These are phyloP conservation scores for Epichloe hybrida DNA, from an alignment of 2,329 filamentous ascomycete species.

Conservation along the genomic window DNA sequence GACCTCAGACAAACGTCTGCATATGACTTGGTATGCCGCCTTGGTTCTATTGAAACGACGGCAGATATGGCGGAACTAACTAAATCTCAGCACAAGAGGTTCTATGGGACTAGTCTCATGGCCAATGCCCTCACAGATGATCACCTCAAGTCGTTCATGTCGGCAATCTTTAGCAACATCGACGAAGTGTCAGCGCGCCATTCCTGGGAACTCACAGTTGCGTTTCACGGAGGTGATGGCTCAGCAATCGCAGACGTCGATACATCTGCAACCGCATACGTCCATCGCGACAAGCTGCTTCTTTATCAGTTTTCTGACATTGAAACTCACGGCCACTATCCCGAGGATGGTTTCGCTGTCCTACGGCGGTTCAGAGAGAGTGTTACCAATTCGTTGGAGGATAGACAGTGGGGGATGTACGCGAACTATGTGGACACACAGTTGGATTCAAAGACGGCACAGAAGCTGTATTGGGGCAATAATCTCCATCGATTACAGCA, in stretches of 20 bases:
- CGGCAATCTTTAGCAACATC: background rate
- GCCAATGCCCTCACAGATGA: conserved; percentile 9
- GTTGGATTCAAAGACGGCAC: conserved; percentile 31
- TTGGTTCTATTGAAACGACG: background rate
- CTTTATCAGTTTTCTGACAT: conserved; percentile 37
- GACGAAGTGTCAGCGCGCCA: conserved; percentile 4
- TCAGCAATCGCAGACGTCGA: conserved; percentile 21
- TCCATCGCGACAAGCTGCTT: conserved; percentile 30
- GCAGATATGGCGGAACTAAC: background rate
- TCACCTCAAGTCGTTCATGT: conserved; percentile 8
- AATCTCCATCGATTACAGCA: conserved; percentile 22
- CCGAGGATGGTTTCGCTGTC: conserved; percentile 25
- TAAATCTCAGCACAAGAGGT: background rate
- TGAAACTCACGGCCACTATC: conserved; percentile 19
- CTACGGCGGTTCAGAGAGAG: conserved; percentile 15
- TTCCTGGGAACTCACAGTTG: conserved; percentile 10
- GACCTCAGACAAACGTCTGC: conserved; percentile 14
- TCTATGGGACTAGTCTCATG: background rate
- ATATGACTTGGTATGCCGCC: conserved; percentile 12
- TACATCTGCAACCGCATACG: conserved; percentile 20
- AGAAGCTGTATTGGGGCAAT: conserved; percentile 33
- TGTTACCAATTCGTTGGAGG: conserved; percentile 19
- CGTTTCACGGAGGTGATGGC: conserved; percentile 20
- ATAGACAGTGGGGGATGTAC: conserved; percentile 32
- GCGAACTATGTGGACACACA: conserved; percentile 40